A percentile compares a stretch with the other conserved stretches of the same genome.
Conservation (phyloP, 148 eudicot genomes). For the Polygonum aviculare region DNA sequence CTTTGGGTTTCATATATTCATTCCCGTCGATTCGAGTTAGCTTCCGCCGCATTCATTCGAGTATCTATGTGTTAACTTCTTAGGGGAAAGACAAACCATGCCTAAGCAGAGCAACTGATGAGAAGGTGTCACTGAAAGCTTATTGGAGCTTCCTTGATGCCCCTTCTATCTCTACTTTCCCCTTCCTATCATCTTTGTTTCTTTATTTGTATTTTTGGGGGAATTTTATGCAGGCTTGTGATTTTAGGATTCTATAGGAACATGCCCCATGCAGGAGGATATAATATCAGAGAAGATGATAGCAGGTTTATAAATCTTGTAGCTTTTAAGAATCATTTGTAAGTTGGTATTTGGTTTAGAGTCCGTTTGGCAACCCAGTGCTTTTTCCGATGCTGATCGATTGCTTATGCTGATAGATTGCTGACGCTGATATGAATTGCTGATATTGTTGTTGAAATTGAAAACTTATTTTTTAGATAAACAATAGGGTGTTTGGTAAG, state of each 20-base stretch:
- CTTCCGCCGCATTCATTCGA: background rate
- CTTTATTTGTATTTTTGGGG: background rate
- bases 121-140: background rate
- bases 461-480: no score
- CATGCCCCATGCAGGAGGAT: background rate
- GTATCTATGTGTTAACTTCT: background rate
- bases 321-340: background rate
- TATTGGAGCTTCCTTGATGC: background rate
- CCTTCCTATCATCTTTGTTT: background rate
- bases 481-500: no score
- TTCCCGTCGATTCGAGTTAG: background rate
- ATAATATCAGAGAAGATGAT: background rate
- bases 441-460: no score
- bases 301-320: background rate
- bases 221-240: conserved; percentile 2
- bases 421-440: no score
- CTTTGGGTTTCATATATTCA: background rate
- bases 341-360: background rate
- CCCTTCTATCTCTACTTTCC: background rate
- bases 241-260: conserved; percentile 6
- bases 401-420: no score
- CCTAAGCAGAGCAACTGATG: background rate
- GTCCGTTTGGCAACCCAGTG: no score
- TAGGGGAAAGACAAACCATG: background rate
- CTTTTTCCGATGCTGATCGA: no score